phyloP scores from a whole-genome alignment of 2,329 filamentous ascomycete species.

The Alternaria angustiovoidea region DNA sequence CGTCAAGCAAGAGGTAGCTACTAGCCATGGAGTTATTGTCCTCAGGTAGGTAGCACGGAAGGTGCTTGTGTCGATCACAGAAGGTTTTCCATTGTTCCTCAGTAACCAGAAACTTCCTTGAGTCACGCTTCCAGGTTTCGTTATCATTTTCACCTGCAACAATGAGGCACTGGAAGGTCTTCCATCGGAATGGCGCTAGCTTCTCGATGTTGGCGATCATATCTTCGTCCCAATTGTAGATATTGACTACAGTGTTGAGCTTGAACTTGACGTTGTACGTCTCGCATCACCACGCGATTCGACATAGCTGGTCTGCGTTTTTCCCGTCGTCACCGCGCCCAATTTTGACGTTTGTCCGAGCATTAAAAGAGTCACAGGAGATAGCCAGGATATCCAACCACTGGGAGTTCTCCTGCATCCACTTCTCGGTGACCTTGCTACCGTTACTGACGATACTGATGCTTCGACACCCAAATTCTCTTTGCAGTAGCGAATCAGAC shows the following conservation, averaged over 20 bases:
- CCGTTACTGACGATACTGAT: constrained; percentile 12
- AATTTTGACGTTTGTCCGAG: constrained; percentile 8
- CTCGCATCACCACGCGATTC: constrained; percentile 2
- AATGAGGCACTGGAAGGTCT: constrained; percentile 11
- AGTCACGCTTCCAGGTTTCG: background rate
- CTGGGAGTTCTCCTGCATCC: constrained; percentile 5
- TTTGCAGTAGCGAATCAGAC: constrained; percentile 10
- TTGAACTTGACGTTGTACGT: constrained; percentile 10
- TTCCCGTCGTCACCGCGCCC: constrained; percentile 8
- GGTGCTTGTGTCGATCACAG: constrained; percentile 1
- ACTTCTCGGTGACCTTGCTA: constrained; percentile 1
- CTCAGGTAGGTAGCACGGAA: background rate
- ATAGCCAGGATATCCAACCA: constrained; percentile 12
- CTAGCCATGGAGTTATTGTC: constrained; percentile 9
- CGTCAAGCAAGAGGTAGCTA: constrained; percentile 8
- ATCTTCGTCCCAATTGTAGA: constrained; percentile 10
- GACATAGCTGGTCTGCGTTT: background rate
- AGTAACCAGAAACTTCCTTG: constrained; percentile 7
- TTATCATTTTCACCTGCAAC: constrained; percentile 12
- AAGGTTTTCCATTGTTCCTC: constrained; percentile 7
- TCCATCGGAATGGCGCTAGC: constrained; percentile 15
- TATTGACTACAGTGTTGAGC: constrained; percentile 11
- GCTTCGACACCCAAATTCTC: constrained; percentile 7
- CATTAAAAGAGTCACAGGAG: constrained; percentile 9
- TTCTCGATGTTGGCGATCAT: constrained; percentile 4